Base-by-base conservation (phyloP, 768 basidiomycete species). In the Collybia nuda region DNA sequence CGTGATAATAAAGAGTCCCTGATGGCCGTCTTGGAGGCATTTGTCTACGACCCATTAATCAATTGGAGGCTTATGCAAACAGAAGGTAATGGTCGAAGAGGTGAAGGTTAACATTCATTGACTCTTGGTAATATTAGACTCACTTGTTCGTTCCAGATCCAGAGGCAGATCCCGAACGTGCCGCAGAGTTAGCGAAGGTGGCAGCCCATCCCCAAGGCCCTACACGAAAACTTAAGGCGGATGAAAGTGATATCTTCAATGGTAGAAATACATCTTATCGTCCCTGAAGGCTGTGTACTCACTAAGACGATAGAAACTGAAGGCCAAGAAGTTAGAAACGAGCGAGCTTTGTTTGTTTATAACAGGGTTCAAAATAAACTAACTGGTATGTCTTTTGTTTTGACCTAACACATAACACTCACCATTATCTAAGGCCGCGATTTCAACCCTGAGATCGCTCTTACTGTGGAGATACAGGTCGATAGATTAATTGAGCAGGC, bases 1-100 rank as follows among this genome's bases (percentile, higher is more conserved):
- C 88, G 97, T 24, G 92, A 90, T 51, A 98, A 99, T 73, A 94
- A 94, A 70, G 97, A 99, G 67, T 97, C 94, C n/a, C 75, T 99
- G 52, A 93, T 98, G 91, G 97, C 97, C 5, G 96, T 99, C 17
- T 76, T 99, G 23, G 97, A 99, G 67, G 96, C 97, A 6, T 98
- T 99, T 64, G 95, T 98, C 7, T 98, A 98, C 60, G 97, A 99
- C 63, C 97, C 97, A 11, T 72, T 99, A 50, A 95, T 98, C 75
- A 96, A 93, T 62, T 99, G 95, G 94, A 83, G 94, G 59, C 74
- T 97, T 55, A 88, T 92, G 78, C 89, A 90, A 61, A 81, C 88
- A 5, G 91, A 94, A 46, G 84, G 81, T 35, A 90, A 92, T 50
- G 75, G 75, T 19, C 78, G 85, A 50, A 81, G 85, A 45, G 76